A percentile compares a stretch with the other conserved stretches of the same genome.
Conservation (phyloP, 805 yeast species). For the Wickerhamomyces alni region DNA sequence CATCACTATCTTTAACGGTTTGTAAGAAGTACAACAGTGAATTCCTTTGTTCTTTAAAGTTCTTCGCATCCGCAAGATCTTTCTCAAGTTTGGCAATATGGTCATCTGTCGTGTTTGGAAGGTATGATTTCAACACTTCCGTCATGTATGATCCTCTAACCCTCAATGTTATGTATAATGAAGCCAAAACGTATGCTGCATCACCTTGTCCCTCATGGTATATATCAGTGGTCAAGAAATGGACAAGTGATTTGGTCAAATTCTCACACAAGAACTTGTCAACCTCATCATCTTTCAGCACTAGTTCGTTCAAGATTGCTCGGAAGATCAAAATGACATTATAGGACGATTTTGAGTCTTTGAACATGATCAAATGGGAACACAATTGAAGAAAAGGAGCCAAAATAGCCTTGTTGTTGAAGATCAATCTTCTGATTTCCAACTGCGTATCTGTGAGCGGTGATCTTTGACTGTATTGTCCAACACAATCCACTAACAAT, state of each 20-base stretch:
- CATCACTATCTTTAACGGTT: conserved; percentile 46
- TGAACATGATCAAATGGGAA: conserved; percentile 71
- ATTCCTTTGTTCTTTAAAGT: conserved; percentile 73
- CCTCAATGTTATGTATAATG: conserved; percentile 68
- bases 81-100: conserved; percentile 60
- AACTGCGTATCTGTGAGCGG: conserved; percentile 51
- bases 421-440: conserved; percentile 60
- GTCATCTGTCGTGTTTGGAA: conserved; percentile 51
- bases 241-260: conserved; percentile 63
- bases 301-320: conserved; percentile 61
- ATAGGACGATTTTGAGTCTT: conserved; percentile 89
- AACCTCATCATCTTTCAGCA: conserved; percentile 66
- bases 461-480: conserved; percentile 53
- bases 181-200: conserved; percentile 84
- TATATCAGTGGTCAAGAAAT: conserved; percentile 64
- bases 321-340: conserved; percentile 80
- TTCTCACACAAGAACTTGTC: conserved; percentile 55
- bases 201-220: conserved; percentile 86
- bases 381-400: conserved; percentile 75
- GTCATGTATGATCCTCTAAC: conserved; percentile 67
- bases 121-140: conserved; percentile 43
- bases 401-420: conserved; percentile 56
- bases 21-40: conserved; percentile 73
- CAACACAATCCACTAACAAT: conserved; percentile 78
- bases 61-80: conserved; percentile 55